A percentile compares a stretch with the other conserved stretches of the same genome.
Conservation (phyloP, 345 rosid species). For the Draba incana region DNA sequence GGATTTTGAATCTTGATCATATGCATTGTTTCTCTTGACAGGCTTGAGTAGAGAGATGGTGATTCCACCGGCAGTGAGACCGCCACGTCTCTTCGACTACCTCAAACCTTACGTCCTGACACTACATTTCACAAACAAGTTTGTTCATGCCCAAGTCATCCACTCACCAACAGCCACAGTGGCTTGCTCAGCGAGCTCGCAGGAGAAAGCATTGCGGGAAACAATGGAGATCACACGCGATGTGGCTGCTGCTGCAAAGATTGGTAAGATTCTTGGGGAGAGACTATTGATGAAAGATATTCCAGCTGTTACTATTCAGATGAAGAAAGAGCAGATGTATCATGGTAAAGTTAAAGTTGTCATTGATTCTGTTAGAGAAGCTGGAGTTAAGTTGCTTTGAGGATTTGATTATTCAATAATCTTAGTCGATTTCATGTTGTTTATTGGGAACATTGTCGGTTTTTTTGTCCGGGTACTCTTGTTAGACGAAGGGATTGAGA, state of each 20-base stretch:
- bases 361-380: slow-evolving; percentile 69
- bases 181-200: slow-evolving; percentile 79
- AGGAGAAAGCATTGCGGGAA: slow-evolving; percentile 70
- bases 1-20: neutral
- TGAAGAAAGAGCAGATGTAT: slow-evolving; percentile 75
- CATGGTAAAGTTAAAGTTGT: slow-evolving; percentile 91
- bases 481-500: neutral
- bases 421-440: neutral
- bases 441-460: neutral
- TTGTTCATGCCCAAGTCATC: slow-evolving; percentile 73
- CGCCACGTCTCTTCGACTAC: slow-evolving; percentile 59
- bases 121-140: slow-evolving; percentile 80
- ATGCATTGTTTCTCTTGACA: slow-evolving; percentile 12
- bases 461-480: neutral
- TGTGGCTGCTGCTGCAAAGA: slow-evolving; percentile 84
- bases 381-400: slow-evolving; percentile 66
- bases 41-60: slow-evolving; percentile 52
- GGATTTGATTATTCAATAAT: neutral
- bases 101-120: slow-evolving; percentile 77
- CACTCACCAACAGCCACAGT: slow-evolving; percentile 85
- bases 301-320: slow-evolving; percentile 66
- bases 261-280: slow-evolving; percentile 78
- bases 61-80: slow-evolving; percentile 76
- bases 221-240: slow-evolving; percentile 66
- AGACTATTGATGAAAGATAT: slow-evolving; percentile 68